A percentile compares a stretch with the other conserved stretches of the same genome.
Evolutionary conservation across 129 eudicot genomes (phyloP).

Genomic region (Rutidosis leptorrhynchoides): DNA sequence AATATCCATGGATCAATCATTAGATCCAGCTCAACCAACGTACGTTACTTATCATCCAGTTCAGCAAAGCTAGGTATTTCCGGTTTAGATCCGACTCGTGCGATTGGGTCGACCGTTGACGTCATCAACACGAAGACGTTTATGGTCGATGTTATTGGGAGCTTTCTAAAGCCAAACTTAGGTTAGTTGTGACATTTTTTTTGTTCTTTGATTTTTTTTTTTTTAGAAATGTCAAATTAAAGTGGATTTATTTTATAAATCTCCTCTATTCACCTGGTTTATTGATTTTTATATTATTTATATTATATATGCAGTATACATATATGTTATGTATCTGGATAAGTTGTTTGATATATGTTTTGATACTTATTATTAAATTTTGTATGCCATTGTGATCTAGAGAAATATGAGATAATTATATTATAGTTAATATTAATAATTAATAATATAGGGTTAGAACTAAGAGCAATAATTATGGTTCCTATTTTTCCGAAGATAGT

Average conservation of each 20-base stretch:
- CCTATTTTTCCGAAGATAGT: too few species aligned
- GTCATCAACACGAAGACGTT: conserved; percentile 38
- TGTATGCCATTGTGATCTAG: neutral
- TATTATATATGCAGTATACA: too few species aligned
- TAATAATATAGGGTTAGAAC: too few species aligned
- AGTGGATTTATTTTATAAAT: too few species aligned
- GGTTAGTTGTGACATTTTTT: conserved; percentile 46
- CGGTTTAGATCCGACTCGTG: conserved; percentile 23
- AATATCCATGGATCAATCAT: conserved; percentile 31
- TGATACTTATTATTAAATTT: too few species aligned
- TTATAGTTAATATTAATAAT: too few species aligned
- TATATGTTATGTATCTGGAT: neutral
- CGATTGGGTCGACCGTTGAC: conserved; percentile 34
- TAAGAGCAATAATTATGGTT: too few species aligned
- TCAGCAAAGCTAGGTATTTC: conserved; percentile 34
- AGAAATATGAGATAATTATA: neutral
- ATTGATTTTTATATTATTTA: too few species aligned
- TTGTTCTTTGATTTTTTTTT: neutral
- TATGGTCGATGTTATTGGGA: conserved; percentile 84
- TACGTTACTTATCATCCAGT: conserved; percentile 25
- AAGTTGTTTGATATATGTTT: neutral
- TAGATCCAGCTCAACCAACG: conserved; percentile 47
- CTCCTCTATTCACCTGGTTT: too few species aligned
- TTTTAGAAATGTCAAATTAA: too few species aligned
- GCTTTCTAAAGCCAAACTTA: conserved; percentile 84